Conservation (phyloP, 495 filamentous ascomycete genomes). For the Symbiotaphrina buchneri region DNA sequence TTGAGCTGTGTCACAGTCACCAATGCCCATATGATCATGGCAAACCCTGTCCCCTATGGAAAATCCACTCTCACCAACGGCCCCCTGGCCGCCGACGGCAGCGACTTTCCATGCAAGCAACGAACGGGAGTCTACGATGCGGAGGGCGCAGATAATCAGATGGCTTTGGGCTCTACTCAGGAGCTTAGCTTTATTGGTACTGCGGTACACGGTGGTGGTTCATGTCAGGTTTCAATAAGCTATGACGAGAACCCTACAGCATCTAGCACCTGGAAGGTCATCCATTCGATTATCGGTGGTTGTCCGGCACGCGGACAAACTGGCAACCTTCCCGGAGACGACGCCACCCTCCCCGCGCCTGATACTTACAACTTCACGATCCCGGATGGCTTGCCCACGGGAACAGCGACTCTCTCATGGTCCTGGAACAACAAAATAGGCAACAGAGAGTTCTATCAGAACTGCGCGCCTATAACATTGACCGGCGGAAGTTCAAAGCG, state of each 20-base stretch:
- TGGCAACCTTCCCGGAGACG: constrained; percentile 18
- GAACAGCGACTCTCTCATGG: constrained; percentile 35
- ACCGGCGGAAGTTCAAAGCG: constrained; percentile 20
- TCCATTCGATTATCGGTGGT: constrained; percentile 62
- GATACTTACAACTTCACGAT: constrained; percentile 30
- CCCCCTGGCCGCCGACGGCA: constrained; percentile 34
- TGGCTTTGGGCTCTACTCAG: constrained; percentile 29
- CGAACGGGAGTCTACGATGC: constrained; percentile 16
- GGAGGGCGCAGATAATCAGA: constrained; percentile 20
- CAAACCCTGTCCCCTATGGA: constrained; percentile 40
- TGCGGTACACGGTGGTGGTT: constrained; percentile 68
- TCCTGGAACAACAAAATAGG: constrained; percentile 84
- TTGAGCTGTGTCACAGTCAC: constrained; percentile 20
- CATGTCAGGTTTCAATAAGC: constrained; percentile 67
- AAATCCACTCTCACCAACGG: constrained; percentile 25
- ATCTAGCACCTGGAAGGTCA: constrained; percentile 49
- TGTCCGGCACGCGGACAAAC: constrained; percentile 33
- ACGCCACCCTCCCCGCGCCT: constrained; percentile 7
- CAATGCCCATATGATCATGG: constrained; percentile 52
- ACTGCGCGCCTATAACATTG: constrained; percentile 59
- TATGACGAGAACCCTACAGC: constrained; percentile 38
- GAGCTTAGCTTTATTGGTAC: constrained; percentile 22
- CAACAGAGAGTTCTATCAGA: constrained; percentile 91
- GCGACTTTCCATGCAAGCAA: constrained; percentile 64
- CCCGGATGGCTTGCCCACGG: constrained; percentile 29